Evolutionary conservation across 768 basidiomycete genomes (phyloP), one percentile per base, ranked within the genome.

Genomic region (Lentinula raphanica): DNA sequence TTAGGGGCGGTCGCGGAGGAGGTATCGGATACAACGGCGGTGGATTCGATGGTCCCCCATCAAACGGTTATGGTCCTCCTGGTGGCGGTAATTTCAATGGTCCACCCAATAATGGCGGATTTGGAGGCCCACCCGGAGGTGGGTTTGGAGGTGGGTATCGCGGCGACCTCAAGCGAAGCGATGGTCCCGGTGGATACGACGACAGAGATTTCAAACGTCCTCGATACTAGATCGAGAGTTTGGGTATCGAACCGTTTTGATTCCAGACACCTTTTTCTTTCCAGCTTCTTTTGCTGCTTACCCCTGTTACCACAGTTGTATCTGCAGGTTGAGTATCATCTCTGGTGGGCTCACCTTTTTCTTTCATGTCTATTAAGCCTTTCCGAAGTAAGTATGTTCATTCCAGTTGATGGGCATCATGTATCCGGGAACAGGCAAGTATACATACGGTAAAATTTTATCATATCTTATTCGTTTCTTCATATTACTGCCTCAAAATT

Each of bases 141-240:
- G 75, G 76, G 29, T 39, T 29, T 19, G 81, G 80, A 56, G 82
- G 83, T 65, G 84, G 84, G 55, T 84, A 80, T 71, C 84, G 86
- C 61, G 81, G 81, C 36, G 87, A 87, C 68, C 85, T 90, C 76
- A 91, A 91, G 73, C 84, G 90, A 62, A 80, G 80, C 68, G 86
- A 87, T 68, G 84, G 81, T 64, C 80, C 86, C 54, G 85, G 86
- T 75, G 86, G 86, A 71, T 89, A 80, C 71, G 90, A 92, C 67
- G 90, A 92, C 71, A 82, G 90, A 63, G 90, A 92, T 63, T 66
- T 79, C 32, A 93, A 93, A 74, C 87, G 91, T 68, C 85, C 87
- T 66, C 83, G 91, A 67, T 91, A 89, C 73, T 92, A 83, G 79
- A 29, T 28, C 27, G 32, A 32, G 53, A 27, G 19, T 53, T 23